Conservation (phyloP, 345 rosid species). For the Erucastrum elatum region DNA sequence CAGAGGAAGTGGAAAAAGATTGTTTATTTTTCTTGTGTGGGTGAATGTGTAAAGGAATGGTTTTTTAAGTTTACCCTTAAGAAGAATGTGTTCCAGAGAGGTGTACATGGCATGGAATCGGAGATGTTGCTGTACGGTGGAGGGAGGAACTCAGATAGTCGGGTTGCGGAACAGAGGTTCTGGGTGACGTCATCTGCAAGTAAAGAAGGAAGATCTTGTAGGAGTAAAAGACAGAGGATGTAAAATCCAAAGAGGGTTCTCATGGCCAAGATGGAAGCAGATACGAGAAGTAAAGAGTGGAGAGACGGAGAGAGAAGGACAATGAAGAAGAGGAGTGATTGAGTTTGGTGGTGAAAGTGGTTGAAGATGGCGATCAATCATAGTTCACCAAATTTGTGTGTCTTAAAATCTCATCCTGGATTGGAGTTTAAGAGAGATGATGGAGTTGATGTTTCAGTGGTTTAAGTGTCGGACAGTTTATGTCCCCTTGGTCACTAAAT, state of each 20-base stretch:
- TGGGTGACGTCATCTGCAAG: constrained; percentile 31
- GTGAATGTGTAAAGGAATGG: background rate
- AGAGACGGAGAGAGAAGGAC: constrained; percentile 20
- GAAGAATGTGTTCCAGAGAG: constrained; percentile 76
- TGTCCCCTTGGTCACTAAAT: constrained; percentile 28
- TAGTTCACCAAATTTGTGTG: constrained; percentile 33
- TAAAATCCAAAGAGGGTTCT: constrained; percentile 36
- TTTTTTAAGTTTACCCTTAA: constrained; percentile 58
- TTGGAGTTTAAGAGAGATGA: constrained; percentile 22
- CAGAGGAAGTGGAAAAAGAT: background rate
- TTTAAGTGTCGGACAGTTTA: constrained; percentile 32
- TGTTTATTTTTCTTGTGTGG: background rate
- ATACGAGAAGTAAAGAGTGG: constrained; percentile 8
- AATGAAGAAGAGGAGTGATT: constrained; percentile 25
- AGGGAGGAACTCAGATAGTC: constrained; percentile 57
- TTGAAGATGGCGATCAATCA: constrained; percentile 52
- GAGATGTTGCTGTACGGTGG: constrained; percentile 78
- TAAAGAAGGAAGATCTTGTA: constrained; percentile 24
- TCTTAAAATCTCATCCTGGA: background rate
- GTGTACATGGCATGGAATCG: constrained; percentile 53
- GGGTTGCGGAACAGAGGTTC: constrained; percentile 53
- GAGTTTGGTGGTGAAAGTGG: constrained; percentile 49
- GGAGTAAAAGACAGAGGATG: constrained; percentile 37
- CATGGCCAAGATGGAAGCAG: constrained; percentile 17
- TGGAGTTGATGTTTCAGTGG: constrained; percentile 32